These are phyloP conservation scores for Epicoccum sorghinum DNA, from an alignment of 2,329 filamentous ascomycete genomes.

Conservation along the genomic window DNA sequence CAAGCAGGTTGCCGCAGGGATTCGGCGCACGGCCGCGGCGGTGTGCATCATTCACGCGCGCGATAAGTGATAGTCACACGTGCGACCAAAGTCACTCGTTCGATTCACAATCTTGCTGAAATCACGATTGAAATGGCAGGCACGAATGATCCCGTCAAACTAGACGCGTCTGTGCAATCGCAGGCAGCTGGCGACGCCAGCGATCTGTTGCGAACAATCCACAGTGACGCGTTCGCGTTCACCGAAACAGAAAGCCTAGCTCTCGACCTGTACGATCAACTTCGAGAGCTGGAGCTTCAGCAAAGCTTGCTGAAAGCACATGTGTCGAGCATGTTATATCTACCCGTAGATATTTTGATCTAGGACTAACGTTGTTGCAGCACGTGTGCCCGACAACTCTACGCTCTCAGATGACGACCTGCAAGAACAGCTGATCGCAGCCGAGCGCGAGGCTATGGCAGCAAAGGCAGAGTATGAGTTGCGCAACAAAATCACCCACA, in stretches of 20 bases:
- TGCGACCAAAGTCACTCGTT: slow-evolving; percentile 1
- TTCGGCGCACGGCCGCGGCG: slow-evolving; percentile 31
- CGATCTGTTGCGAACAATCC: slow-evolving; percentile 52
- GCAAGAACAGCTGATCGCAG: slow-evolving; percentile 57
- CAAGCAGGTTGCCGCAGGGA: slow-evolving; percentile 38
- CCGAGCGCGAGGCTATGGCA: slow-evolving; percentile 71
- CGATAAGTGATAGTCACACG: slow-evolving; percentile 20
- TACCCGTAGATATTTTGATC: background rate
- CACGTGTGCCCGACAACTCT: slow-evolving; percentile 34
- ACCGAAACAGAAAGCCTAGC: slow-evolving; percentile 70
- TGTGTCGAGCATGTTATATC: slow-evolving; percentile 30
- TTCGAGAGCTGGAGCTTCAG: slow-evolving; percentile 75
- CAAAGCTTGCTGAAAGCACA: slow-evolving; percentile 66
- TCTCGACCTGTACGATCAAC: slow-evolving; percentile 72
- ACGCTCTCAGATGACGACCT: slow-evolving; percentile 59
- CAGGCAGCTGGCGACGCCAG: slow-evolving; percentile 26
- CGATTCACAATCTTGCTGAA: background rate
- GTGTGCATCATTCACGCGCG: slow-evolving; percentile 25
- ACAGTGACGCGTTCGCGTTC: slow-evolving; percentile 60
- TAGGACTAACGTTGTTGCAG: slow-evolving; percentile 29
- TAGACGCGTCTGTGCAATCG: slow-evolving; percentile 20
- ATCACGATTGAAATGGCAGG: slow-evolving; percentile 29
- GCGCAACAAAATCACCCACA: slow-evolving; percentile 71
- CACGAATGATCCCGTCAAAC: slow-evolving; percentile 30
- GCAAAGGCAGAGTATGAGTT: slow-evolving; percentile 73